These are phyloP conservation scores for Hamamelis virginiana DNA, from an alignment of 164 flowering plant genomes.

Conservation along the genomic window DNA sequence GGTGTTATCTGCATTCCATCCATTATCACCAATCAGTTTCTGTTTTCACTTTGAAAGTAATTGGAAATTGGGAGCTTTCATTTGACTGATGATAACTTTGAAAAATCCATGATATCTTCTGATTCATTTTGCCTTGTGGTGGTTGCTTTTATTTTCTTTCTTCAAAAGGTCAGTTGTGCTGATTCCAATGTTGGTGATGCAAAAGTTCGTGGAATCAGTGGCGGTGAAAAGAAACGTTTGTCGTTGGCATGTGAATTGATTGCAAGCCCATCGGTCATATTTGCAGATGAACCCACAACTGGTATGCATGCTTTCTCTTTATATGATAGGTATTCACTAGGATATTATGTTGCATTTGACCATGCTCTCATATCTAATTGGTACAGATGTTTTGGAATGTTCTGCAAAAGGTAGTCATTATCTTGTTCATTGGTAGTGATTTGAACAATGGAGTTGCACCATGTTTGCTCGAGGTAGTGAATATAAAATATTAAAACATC, in stretches of 20 bases:
- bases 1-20: too few species aligned
- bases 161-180: slow-evolving; percentile 83
- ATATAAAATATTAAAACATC: background rate
- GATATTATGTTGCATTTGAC: background rate
- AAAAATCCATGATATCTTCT: background rate
- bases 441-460: background rate
- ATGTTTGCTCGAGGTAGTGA: background rate
- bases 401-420: background rate
- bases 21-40: background rate
- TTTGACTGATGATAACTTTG: too few species aligned
- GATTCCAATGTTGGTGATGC: slow-evolving; percentile 92
- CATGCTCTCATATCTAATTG: background rate
- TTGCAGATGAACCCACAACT: slow-evolving; percentile 98
- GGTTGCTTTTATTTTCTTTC: slow-evolving; percentile 8
- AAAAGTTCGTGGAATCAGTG: slow-evolving; percentile 96
- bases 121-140: background rate
- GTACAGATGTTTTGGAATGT: background rate
- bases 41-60: slow-evolving; percentile 5
- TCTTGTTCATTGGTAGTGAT: too few species aligned
- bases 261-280: slow-evolving; percentile 95
- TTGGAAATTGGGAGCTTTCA: background rate
- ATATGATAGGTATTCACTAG: background rate
- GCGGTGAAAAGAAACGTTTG: slow-evolving; percentile 95
- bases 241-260: slow-evolving; percentile 97
- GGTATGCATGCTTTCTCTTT: slow-evolving; percentile 40